Base-by-base conservation (phyloP, 768 basidiomycete species). In the Leccinum incarnatum region DNA sequence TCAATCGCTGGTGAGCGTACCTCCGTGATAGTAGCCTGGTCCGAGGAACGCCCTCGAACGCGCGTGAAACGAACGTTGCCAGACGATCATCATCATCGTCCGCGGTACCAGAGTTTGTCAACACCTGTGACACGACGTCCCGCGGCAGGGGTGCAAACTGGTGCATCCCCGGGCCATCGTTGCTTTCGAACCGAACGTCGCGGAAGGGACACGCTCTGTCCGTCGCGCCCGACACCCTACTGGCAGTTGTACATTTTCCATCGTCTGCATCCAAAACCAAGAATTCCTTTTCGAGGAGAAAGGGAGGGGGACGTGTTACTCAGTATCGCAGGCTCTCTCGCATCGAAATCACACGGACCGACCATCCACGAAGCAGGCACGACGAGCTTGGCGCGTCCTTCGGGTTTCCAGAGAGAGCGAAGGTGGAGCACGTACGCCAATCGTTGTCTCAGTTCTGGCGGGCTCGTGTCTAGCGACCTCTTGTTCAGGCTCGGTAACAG, bases 311-410 rank as follows among this genome's bases (percentile, higher is more conserved):
- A 25, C 37, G 17, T 40, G 15, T 2, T 12, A 5, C 19, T 62
- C 5, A 56, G 50, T 36, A 36, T 52, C 19, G 14, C 32, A 46
- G n/a, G 29, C 36, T 15, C n/a, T 50, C 42, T 46, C 12, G 8
- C 40, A 42, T 42, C 36, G 46, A 29, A 17, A 30, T 11, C 1
- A 48, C 8, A 29, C 27, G 46, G 48, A 61, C 69, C 1, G n/a
- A 70, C 69, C 70, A 55, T 67, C 69, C 69, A 72, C 51, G 54
- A 59, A 7, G 62, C 47, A 34, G 70, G 68, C 0, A 68, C 62
- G 58, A 62, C 4, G 37, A 69, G 62, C n/a, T 64, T 62, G 53
- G 58, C 32, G 10, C 51, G 45, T 54, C 51, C 57, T 45, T 62
- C 49, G 4, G 65, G 63, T 45, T 32, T 60, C 69, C 69, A 71